phyloP scores from a whole-genome alignment of 805 yeast species.

The Saturnispora silvae region DNA sequence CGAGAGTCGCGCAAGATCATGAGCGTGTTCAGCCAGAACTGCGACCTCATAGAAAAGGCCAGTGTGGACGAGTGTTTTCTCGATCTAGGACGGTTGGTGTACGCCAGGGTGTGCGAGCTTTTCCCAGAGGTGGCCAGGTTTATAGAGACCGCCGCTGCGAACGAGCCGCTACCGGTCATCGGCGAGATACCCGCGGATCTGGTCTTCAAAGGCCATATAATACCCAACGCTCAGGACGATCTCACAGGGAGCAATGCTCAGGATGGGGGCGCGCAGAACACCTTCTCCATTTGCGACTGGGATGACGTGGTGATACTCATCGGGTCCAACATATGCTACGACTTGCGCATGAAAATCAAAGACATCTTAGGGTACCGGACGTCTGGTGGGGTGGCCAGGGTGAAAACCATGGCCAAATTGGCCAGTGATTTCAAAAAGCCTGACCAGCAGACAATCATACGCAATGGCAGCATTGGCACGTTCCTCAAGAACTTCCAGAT shows the following conservation, averaged over 20 bases:
- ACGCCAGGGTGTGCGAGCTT: constrained; percentile 28
- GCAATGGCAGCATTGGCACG: constrained; percentile 33
- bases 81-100: constrained; percentile 66
- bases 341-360: constrained; percentile 43
- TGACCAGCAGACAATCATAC: constrained; percentile 68
- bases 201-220: constrained; percentile 23
- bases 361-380: constrained; percentile 67
- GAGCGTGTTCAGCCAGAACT: constrained; percentile 46
- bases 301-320: constrained; percentile 64
- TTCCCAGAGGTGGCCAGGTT: constrained; percentile 36
- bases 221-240: constrained; percentile 10
- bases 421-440: constrained; percentile 86
- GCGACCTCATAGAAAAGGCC: constrained; percentile 78
- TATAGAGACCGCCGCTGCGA: constrained; percentile 7
- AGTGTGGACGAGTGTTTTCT: constrained; percentile 90
- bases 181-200: constrained; percentile 23
- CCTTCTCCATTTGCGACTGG: constrained; percentile 43
- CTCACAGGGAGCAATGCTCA: no score
- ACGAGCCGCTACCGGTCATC: constrained; percentile 33
- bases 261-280: constrained; percentile 10
- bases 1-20: constrained; percentile 76
- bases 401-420: constrained; percentile 71
- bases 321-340: constrained; percentile 50
- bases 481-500: constrained; percentile 57
- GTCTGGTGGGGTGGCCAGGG: constrained; percentile 76